Evolutionary conservation across 768 basidiomycete genomes (phyloP).

Genomic region (Pseudohyphozyma bogoriensis): DNA sequence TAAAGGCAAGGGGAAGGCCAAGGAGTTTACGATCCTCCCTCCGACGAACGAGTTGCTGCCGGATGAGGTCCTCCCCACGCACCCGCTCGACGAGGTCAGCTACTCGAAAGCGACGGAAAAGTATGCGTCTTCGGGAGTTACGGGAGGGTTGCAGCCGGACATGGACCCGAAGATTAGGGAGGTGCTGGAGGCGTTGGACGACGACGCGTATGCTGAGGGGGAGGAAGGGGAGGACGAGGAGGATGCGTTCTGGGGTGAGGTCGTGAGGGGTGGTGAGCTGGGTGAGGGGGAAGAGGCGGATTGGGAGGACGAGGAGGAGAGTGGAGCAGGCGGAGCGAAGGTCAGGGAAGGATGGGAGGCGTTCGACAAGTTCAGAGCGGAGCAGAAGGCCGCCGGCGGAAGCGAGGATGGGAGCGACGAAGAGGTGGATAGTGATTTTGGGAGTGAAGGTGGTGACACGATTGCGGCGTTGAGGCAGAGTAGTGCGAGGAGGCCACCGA

Average conservation of each 20-base stretch:
- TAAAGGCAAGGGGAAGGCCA: constrained; percentile 41
- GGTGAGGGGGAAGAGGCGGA: constrained; percentile 46
- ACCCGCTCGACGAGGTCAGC: constrained; percentile 47
- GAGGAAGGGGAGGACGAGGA: constrained; percentile 55
- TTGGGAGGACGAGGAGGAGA: constrained; percentile 36
- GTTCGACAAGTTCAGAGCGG: constrained; percentile 67
- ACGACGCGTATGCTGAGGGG: constrained; percentile 78
- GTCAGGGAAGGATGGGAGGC: no score
- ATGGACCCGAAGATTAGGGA: constrained; percentile 95
- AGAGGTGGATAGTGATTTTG: constrained; percentile 32
- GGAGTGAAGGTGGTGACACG: constrained; percentile 69
- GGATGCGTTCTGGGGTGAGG: constrained; percentile 44
- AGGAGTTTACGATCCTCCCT: constrained; percentile 9
- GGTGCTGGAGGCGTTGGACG: constrained; percentile 83
- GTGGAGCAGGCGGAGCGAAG: constrained; percentile 33
- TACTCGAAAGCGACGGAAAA: constrained; percentile 45
- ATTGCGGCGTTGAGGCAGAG: constrained; percentile 63
- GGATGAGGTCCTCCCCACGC: constrained; percentile 52
- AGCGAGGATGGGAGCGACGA: no score
- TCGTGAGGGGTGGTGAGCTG: constrained; percentile 25
- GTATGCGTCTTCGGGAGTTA: constrained; percentile 31
- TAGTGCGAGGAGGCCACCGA: constrained; percentile 60
- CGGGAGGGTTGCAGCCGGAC: constrained; percentile 77
- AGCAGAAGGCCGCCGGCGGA: constrained; percentile 36
- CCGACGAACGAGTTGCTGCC: constrained; percentile 52